A percentile compares a stretch with the other conserved stretches of the same genome.
These are phyloP conservation scores for Diutina mesorugosa DNA, from an alignment of 1,139 yeast species.

Conservation along the genomic window DNA sequence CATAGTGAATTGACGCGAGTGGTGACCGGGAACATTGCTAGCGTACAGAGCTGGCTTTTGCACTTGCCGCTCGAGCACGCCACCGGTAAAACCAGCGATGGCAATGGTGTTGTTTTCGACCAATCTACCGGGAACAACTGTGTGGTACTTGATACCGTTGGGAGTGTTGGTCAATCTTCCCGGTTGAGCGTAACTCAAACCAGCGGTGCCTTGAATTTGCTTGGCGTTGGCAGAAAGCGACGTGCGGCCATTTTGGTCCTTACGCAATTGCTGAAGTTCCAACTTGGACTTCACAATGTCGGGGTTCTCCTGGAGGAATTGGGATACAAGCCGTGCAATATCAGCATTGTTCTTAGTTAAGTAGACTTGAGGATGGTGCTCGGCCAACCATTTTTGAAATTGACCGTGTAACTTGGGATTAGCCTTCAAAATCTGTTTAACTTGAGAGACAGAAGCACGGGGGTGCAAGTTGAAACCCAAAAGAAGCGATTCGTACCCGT, in stretches of 20 bases:
- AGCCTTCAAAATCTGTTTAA: background rate
- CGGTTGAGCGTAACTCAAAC: constrained; percentile 54
- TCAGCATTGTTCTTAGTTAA: background rate
- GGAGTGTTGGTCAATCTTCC: constrained; percentile 70
- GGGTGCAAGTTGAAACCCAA: background rate
- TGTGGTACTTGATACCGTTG: constrained; percentile 46
- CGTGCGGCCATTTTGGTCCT: background rate
- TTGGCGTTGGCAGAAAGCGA: background rate
- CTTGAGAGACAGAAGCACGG: background rate
- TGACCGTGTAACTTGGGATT: background rate
- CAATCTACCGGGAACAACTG: constrained; percentile 60
- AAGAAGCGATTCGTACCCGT: background rate
- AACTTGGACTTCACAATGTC: background rate
- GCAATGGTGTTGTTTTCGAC: constrained; percentile 27
- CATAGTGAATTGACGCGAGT: constrained; percentile 30
- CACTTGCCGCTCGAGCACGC: constrained; percentile 20
- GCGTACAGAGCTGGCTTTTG: constrained; percentile 29
- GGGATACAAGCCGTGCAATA: background rate
- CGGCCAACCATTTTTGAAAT: background rate
- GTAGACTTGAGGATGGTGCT: background rate
- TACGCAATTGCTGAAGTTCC: background rate
- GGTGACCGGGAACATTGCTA: constrained; percentile 29
- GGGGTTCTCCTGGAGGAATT: background rate
- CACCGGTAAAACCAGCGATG: constrained; percentile 9
- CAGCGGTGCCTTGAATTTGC: constrained; percentile 53